These are phyloP conservation scores for Picea glauca DNA, from an alignment of 75 land plant species.

Conservation along the genomic window DNA sequence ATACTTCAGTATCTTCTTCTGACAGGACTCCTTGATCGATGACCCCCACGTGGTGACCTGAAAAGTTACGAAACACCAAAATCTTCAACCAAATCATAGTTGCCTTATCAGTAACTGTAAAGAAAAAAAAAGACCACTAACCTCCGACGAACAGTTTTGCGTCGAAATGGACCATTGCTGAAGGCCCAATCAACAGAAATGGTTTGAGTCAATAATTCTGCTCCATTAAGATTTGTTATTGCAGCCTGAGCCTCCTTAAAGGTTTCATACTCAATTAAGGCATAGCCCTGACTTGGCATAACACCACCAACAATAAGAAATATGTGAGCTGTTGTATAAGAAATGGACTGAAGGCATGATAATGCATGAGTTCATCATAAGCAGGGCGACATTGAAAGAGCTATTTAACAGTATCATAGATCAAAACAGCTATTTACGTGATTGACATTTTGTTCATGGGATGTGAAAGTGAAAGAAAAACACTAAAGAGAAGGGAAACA, in stretches of 20 bases:
- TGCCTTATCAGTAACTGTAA: no score
- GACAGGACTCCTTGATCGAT: conserved; percentile 52
- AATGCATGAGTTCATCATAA: no score
- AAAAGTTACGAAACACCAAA: neutral
- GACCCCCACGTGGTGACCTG: conserved; percentile 27
- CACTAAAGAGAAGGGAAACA: no score
- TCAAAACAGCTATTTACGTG: no score
- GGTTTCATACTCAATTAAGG: conserved; percentile 86
- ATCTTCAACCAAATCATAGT: no score
- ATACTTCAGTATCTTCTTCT: conserved; percentile 26
- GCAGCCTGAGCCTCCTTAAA: conserved; percentile 87
- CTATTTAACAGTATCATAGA: no score
- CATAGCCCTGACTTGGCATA: conserved; percentile 44
- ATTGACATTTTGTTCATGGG: no score
- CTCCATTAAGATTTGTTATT: conserved; percentile 64
- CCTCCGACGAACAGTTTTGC: conserved; percentile 64
- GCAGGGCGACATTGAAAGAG: no score
- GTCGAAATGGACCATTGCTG: conserved; percentile 81
- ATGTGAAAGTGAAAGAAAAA: no score
- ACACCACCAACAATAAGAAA: no score
- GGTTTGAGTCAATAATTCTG: conserved; percentile 66
- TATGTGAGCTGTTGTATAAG: no score
- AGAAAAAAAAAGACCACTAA: neutral
- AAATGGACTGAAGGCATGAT: no score
- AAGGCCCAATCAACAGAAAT: conserved; percentile 96